Base-by-base conservation (phyloP, 768 basidiomycete genomes). In the Candolleomyces aberdarensis region DNA sequence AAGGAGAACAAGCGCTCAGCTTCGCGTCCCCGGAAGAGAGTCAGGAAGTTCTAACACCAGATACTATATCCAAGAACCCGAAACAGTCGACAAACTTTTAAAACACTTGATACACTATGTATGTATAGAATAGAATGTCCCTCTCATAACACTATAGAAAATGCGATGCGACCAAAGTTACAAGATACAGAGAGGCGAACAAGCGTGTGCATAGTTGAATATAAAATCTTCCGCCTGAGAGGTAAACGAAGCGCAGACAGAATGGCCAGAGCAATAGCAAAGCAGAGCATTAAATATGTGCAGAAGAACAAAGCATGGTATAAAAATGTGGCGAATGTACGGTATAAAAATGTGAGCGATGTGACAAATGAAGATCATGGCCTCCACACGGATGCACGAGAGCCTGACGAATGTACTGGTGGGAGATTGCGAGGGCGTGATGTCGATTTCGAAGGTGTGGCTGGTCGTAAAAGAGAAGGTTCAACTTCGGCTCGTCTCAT, bases 401-500 rank as follows among this genome's bases (percentile, higher is more conserved):
- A 70, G 51, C 81, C 79, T 63, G 73, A 74, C 60, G 26, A 26
- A 26, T 26, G 26, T 26, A 78, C 72, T 44, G 75, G 75, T 57
- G 76, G 69, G 43, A 74, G 73, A 61, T 76, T 73, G 57, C 80
- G 81, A 58, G 72, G 64, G 17, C 79, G 82, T 40, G 72, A 70
- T 26, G 82, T 73, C 20, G 82, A 69, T 73, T 85, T 89, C 41
- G 87, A 84, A n/a, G 90, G 89, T 19, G 87, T 89, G 32, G 77
- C 77, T 17, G 88, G 83, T 57, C 86, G 83, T 56, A 83, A 68
- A 3, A 79, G 72, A 53, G 78, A 75, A 41, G 67, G 60, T 17
- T 88, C 88, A 41, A 31, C 22, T 44, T 90, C 89, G 43, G 90
- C 94, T 52, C 88, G 85, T 59, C 93, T 81, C 64, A 96, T 84